Percentiles rank a stretch among this genome's conserved stretches.
These are phyloP conservation scores for Diaporthe batatas DNA, from an alignment of 2,329 filamentous ascomycete species.

Conservation along the genomic window DNA sequence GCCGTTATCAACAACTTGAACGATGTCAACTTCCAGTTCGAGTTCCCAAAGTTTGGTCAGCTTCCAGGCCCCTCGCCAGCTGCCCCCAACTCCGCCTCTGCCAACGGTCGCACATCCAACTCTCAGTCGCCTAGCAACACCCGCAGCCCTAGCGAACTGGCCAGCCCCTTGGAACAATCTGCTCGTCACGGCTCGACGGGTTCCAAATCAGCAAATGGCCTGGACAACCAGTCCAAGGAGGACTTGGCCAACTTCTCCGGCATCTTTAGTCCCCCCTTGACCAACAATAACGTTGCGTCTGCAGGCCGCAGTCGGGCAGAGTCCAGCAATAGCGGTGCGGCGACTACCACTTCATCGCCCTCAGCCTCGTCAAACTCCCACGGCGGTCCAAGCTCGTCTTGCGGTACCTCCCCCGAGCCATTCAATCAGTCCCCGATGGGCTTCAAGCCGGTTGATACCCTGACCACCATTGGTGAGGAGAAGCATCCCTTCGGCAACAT, in stretches of 20 bases:
- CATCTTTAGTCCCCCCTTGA: constrained; percentile 70
- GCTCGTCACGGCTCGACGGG: constrained; percentile 50
- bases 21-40: constrained; percentile 91
- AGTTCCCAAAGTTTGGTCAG: constrained; percentile 93
- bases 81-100: constrained; percentile 44
- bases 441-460: constrained; percentile 73
- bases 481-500: constrained; percentile 62
- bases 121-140: constrained; percentile 41
- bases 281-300: constrained; percentile 57
- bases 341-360: constrained; percentile 73
- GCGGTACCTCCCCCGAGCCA: constrained; percentile 83
- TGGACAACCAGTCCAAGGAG: constrained; percentile 57
- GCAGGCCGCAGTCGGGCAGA: constrained; percentile 66
- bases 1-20: constrained; percentile 70
- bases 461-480: constrained; percentile 77
- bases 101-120: constrained; percentile 39
- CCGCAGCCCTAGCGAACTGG: constrained; percentile 50
- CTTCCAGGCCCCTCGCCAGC: constrained; percentile 64
- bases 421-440: constrained; percentile 77
- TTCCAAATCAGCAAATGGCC: constrained; percentile 51
- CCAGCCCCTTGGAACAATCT: constrained; percentile 51
- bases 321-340: constrained; percentile 63
- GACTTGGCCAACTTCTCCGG: constrained; percentile 68
- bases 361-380: constrained; percentile 74
- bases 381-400: constrained; percentile 72